phyloP scores from a whole-genome alignment of 371 early-diverging fungal species.

The Lichtheimia corymbifera region DNA sequence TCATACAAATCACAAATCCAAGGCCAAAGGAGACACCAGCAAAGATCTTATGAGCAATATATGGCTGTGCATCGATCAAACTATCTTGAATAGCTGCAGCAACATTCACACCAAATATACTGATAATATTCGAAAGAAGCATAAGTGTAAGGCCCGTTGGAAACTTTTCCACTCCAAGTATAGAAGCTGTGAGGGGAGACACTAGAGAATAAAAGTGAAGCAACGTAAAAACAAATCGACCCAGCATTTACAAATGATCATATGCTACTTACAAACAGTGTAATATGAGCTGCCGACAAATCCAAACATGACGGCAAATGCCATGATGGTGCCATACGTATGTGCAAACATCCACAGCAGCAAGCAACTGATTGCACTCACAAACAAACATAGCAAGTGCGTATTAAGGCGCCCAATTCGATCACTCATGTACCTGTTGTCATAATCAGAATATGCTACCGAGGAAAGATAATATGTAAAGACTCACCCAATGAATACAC shows the following conservation, averaged over 20 bases:
- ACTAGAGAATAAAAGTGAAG: conserved; percentile 16
- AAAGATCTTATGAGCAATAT: conserved; percentile 36
- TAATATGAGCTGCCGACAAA: conserved; percentile 23
- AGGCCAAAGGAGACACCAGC: conserved; percentile 26
- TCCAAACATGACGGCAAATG: conserved; percentile 25
- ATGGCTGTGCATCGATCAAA: conserved; percentile 17
- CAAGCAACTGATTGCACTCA: not conserved
- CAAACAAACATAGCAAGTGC: not conserved
- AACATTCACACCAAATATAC: conserved; percentile 37
- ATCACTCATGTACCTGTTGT: not conserved
- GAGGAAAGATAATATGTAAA: not conserved
- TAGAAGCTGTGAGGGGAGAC: conserved; percentile 34
- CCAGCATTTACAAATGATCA: too few relatives aligned
- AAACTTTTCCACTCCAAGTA: conserved; percentile 36
- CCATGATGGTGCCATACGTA: conserved; percentile 20
- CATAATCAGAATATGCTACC: not conserved
- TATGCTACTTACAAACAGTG: conserved; percentile 24
- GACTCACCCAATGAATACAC: conserved; percentile 34
- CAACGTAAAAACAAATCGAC: too few relatives aligned
- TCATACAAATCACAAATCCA: conserved; percentile 24
- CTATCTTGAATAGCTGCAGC: conserved; percentile 32
- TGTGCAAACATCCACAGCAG: conserved; percentile 35
- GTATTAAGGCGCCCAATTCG: not conserved
- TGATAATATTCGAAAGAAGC: conserved; percentile 27
- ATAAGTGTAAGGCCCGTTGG: conserved; percentile 39